Conservation (phyloP, 371 early-diverging fungal genomes). For the Mycotypha africana region DNA sequence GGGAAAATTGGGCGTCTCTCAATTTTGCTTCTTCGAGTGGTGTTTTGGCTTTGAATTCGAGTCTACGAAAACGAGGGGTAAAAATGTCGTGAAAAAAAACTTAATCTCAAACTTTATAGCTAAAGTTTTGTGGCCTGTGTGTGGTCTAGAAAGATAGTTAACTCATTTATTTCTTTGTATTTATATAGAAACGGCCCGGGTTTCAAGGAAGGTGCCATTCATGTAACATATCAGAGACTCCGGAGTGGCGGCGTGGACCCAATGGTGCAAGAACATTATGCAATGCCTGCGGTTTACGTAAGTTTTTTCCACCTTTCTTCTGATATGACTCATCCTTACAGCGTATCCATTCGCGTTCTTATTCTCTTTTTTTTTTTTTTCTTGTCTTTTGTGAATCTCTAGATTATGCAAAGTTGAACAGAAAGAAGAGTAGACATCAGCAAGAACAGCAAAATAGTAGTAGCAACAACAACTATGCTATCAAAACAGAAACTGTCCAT, state of each 20-base stretch:
- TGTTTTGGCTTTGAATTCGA: conserved; percentile 3
- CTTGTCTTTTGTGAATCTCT: too few relatives aligned
- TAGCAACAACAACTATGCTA: conserved; percentile 3
- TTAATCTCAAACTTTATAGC: background rate
- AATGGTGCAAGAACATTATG: conserved; percentile 64
- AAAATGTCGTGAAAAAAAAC: conserved; percentile 1
- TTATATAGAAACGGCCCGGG: conserved; percentile 27
- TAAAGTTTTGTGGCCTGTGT: too few relatives aligned
- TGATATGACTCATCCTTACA: background rate
- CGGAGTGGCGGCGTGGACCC: conserved; percentile 70
- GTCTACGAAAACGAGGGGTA: conserved; percentile 23
- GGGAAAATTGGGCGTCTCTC: too few relatives aligned
- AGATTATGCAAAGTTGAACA: conserved; percentile 21
- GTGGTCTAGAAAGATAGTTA: background rate
- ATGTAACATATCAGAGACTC: conserved; percentile 61
- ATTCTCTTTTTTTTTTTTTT: conserved; percentile 1
- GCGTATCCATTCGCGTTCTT: background rate
- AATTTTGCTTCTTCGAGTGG: background rate
- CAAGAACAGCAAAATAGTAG: conserved; percentile 6
- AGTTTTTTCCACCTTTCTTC: too few relatives aligned
- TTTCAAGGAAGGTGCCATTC: conserved; percentile 52
- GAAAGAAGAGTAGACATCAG: conserved; percentile 3
- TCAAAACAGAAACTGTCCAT: background rate
- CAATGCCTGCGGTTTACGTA: conserved; percentile 66
- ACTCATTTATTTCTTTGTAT: background rate